Conservation (phyloP, 805 yeast genomes). For the Candida loeiensis region DNA sequence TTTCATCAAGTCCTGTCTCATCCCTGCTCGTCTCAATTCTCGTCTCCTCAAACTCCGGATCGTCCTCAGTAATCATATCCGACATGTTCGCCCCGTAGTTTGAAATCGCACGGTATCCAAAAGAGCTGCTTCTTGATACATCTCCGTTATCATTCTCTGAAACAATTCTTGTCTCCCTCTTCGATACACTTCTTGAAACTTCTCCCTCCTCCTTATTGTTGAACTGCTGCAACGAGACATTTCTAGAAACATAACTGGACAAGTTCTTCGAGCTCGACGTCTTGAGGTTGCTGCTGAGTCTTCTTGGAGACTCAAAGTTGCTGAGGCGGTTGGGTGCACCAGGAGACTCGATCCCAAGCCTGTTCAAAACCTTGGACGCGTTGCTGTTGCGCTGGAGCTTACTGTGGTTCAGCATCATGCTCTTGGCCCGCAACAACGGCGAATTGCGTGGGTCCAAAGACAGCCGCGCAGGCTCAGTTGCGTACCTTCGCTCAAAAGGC, state of each 20-base stretch:
- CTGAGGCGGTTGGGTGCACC: constrained; percentile 11
- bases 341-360: constrained; percentile 11
- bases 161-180: too few species aligned
- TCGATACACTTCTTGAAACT: background rate
- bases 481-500: constrained; percentile 16
- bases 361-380: constrained; percentile 1
- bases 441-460: constrained; percentile 42
- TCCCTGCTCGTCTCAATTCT: background rate
- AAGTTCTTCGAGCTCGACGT: constrained; percentile 37
- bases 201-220: constrained; percentile 4
- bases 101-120: constrained; percentile 5
- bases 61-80: constrained; percentile 17
- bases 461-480: constrained; percentile 24
- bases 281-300: constrained; percentile 24
- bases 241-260: constrained; percentile 13
- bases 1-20: background rate
- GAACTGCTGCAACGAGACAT: constrained; percentile 3
- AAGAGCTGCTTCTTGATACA: constrained; percentile 2
- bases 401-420: constrained; percentile 21
- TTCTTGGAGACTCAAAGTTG: too few species aligned
- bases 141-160: too few species aligned
- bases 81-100: constrained; percentile 13
- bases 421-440: constrained; percentile 32
- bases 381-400: background rate
- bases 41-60: constrained; percentile 6